Base-by-base conservation (phyloP, 2,329 filamentous ascomycete genomes). In the Apiospora hydei region DNA sequence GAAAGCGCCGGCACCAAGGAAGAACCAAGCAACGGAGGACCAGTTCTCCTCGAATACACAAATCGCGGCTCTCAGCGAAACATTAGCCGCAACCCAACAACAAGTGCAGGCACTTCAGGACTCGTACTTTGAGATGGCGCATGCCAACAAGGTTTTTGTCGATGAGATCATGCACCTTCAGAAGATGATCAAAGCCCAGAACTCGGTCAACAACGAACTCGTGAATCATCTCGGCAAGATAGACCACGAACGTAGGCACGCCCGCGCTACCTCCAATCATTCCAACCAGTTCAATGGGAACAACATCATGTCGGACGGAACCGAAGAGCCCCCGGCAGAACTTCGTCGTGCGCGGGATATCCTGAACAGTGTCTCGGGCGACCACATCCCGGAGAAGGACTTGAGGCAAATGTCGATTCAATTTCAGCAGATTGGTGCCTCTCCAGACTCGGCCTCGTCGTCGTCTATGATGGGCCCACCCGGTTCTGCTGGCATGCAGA, bases 1-100 rank as follows among this genome's bases (percentile, higher is more conserved):
- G 77, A 99, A 99, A 84, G 96, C 96, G 2, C 96, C 96, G 0
- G 95, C 96, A 1, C 94, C 96, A 3, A 88, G 96, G 75, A 98
- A 98, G 81, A 83, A 87, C 3, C 88, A 89, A 75, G 84, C 85
- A 14, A 81, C 86, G 24, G 92, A 91, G 71, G 95, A 98, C 70
- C 88, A 93, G 66, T 91, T 93, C 71, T 90, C 94, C 34, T 93
- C 94, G 1, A 92, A 91, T 34, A 95, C 97, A 80, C 96, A 98
- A 81, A 92, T 98, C 80, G 93, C 96, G 75, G 88, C 98, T 75
- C 89, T 98, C 77, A 96, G 94, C 81, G 93, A 94, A 77, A 95
- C 97, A 77, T 86, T 98, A 69, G 90, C 94, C 70, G 96, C 95
- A 13, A 97, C 95, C 7, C 94, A 98, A 78, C 94, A 97, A 79